phyloP scores from a whole-genome alignment of 2,329 filamentous ascomycete genomes.

The Raffaelea albimanens region DNA sequence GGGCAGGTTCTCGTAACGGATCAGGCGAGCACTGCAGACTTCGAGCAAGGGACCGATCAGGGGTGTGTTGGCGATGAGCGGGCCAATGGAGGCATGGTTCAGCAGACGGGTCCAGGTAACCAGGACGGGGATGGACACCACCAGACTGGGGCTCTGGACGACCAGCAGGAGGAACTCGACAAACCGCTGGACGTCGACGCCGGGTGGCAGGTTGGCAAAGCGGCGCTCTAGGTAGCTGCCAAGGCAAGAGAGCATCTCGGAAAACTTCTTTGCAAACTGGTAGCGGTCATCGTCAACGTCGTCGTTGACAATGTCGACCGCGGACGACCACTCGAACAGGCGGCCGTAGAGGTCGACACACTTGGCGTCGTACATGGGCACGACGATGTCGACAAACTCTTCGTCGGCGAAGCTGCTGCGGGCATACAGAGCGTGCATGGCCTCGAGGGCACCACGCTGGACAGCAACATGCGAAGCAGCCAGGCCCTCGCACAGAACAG shows the following conservation, averaged over 20 bases:
- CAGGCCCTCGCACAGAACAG: slow-evolving; percentile 61
- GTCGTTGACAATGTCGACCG: slow-evolving; percentile 52
- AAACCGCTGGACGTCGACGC: slow-evolving; percentile 62
- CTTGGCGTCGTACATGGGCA: slow-evolving; percentile 66
- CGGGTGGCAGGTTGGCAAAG: slow-evolving; percentile 52
- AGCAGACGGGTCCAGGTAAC: slow-evolving; percentile 84
- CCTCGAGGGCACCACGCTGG: slow-evolving; percentile 73
- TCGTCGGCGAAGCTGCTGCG: slow-evolving; percentile 65
- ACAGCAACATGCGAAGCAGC: slow-evolving; percentile 61
- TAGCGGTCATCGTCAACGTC: slow-evolving; percentile 90
- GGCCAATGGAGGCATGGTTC: slow-evolving; percentile 57
- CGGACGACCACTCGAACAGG: slow-evolving; percentile 69
- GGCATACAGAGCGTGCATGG: slow-evolving; percentile 72
- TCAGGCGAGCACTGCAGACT: slow-evolving; percentile 70
- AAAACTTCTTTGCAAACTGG: slow-evolving; percentile 83
- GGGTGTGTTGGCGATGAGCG: slow-evolving; percentile 49
- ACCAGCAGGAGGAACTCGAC: slow-evolving; percentile 72
- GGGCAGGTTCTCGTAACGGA: slow-evolving; percentile 80
- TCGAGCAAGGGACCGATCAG: slow-evolving; percentile 71
- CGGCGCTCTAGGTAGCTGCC: slow-evolving; percentile 78
- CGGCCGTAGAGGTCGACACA: slow-evolving; percentile 61
- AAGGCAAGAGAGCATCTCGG: slow-evolving; percentile 83
- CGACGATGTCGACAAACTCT: slow-evolving; percentile 69
- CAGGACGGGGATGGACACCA: slow-evolving; percentile 86
- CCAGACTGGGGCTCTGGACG: slow-evolving; percentile 75